These are phyloP conservation scores for Phytopythium vexans DNA, from an alignment of 352 stramenopile genomes.

Conservation along the genomic window DNA sequence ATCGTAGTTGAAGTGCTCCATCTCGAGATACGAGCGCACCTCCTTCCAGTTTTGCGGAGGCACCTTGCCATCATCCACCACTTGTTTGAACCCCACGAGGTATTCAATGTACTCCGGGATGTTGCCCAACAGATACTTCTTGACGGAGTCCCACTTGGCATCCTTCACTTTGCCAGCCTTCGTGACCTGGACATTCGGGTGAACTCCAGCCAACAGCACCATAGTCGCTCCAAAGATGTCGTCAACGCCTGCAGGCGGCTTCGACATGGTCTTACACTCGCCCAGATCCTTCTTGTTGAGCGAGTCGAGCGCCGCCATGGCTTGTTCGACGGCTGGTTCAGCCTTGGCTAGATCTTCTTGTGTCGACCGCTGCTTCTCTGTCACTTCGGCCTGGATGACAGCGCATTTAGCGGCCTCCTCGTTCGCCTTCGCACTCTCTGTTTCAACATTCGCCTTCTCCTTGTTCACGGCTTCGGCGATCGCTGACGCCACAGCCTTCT, in stretches of 20 bases:
- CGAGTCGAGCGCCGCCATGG: constrained; percentile 95
- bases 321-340: constrained; percentile 92
- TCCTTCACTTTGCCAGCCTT: constrained; percentile 97
- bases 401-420: constrained; percentile 92
- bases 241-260: constrained; percentile 92
- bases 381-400: constrained; percentile 93
- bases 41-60: constrained; percentile 93
- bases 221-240: constrained; percentile 94
- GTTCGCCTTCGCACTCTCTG: constrained; percentile 92
- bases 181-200: constrained; percentile 91
- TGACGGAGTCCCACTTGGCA: constrained; percentile 92
- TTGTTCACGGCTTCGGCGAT: constrained; percentile 95
- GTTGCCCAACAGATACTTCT: constrained; percentile 94
- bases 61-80: constrained; percentile 93
- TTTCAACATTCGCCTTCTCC: constrained; percentile 95
- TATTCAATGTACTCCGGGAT: constrained; percentile 96
- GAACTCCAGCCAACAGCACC: constrained; percentile 93
- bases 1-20: constrained; percentile 95
- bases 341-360: constrained; percentile 92
- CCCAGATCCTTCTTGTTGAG: constrained; percentile 96
- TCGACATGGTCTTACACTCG: constrained; percentile 96
- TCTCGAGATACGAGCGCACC: constrained; percentile 90
- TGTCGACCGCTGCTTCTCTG: constrained; percentile 89
- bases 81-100: constrained; percentile 91
- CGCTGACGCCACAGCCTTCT: constrained; percentile 91